Base-by-base conservation (phyloP, 257 asterid genomes). In the Forsythia suspensa region DNA sequence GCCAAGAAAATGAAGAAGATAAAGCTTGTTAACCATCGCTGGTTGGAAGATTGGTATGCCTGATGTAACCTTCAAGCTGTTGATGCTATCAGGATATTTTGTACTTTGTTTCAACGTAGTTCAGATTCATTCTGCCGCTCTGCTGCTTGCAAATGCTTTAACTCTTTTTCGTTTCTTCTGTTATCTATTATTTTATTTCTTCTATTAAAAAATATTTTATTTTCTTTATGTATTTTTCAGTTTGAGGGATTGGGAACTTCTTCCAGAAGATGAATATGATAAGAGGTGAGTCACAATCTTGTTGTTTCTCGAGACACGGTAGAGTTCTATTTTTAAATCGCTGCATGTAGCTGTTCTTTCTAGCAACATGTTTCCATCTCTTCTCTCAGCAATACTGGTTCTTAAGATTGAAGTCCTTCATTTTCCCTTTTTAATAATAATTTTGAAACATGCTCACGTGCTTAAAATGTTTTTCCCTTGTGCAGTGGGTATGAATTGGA, bases 41-140 rank as follows among this genome's bases (percentile, higher is more conserved):
- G 99, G 99, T 80, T 96, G 91, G 92, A 91, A 80, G 97, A 96
- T 74, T 88, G 98, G 99, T 96, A 85, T 41, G 87, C 71, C 70
- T 78, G 29, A 61, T 42, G 77, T 72, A 77, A 57, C 87, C 16
- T 20, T 73, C 34, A 73, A 10, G n/a, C 69, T 72, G 79, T 70
- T 43, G 75, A 71, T 79, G 40, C 57, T 34, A 76, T 75, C 75
- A 43, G 24, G 43, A 74, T 20, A 38, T 51, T 20, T 21, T 21
- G 63, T 36, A 59, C 55, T 29, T 57, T 10, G 51, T 80, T 74
- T 63, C 16, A 29, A 29, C 40, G 40, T 11, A 1, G 40, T 63
- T 24, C 16, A 51, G 36, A 34, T 72, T 75, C 67, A 65, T 63
- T 29, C 70, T 63, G 3, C n/a, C 7, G 7, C 66, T n/a, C 34